Evolutionary conservation across 2,329 filamentous ascomycete species (phyloP), one percentile per base, ranked within the genome.

Genomic region (Mycosphaerella arachidis): DNA sequence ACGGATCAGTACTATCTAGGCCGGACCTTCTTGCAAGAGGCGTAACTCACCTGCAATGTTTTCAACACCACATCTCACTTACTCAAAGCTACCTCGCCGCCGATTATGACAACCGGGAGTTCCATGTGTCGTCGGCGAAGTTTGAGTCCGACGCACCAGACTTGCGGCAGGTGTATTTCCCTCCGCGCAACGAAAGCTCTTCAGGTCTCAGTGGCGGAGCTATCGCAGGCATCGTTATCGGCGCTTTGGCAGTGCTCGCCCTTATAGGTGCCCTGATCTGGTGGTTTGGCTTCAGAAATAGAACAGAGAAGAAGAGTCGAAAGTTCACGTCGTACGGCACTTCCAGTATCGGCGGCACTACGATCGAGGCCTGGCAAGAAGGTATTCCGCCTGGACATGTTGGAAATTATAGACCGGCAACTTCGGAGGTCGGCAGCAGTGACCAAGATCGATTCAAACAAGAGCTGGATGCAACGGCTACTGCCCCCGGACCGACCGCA

Each of bases 1-100:
- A 24, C 60, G 1, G 55, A 66, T 6, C 65, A 70, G 48, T 67
- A 69, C 50, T 66, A 63, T 1, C 60, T 72, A 4, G 70, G 70
- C 3, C 60, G 70, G 0, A 65, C 64, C 1, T 71, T 72, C 52
- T 54, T 72, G 30, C 70, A 72, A 58, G 70, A 70, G 53, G 70
- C 70, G 45, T 72, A 64, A 62, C 59, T 70, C 6, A 6, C 6
- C 24, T 16, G 6, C 10, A 40, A 24, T 16, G 20, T 12, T 3
- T 43, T 8, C 27, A 33, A 16, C n/a, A 20, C 33, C 10, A 16
- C 30, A 43, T 24, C 53, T 59, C 43, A 59, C 33, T 3, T 12
- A 1, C 27, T 13, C 35, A 27, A 13, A 64, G 62, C 3, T 60
- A 62, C 6, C 51, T 64, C 5, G 58, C 52, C 6, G 62, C 56